Conservation (phyloP, 257 asterid species). For the Solanum chmielewskii region DNA sequence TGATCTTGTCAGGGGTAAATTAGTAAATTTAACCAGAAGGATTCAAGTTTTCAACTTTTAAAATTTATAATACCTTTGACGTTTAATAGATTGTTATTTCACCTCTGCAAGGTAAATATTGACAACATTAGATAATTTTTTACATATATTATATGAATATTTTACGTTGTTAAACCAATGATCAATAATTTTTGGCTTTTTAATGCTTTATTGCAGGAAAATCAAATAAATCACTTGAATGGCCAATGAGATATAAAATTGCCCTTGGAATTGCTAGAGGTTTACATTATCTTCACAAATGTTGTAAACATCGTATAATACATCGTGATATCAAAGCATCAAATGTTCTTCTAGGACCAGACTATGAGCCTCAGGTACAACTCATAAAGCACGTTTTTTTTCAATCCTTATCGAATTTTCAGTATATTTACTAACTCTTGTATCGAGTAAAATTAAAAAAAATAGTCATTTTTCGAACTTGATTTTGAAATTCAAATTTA, state of each 20-base stretch:
- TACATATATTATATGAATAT: neutral
- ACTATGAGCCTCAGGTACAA: slow-evolving; percentile 66
- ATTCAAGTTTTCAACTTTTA: neutral
- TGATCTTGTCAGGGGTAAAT: neutral
- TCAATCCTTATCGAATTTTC: neutral
- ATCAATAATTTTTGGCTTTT: neutral
- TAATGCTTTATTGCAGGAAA: slow-evolving; percentile 18
- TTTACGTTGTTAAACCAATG: neutral
- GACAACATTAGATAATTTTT: neutral
- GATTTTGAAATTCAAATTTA: neutral
- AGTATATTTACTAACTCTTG: neutral
- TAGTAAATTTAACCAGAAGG: neutral
- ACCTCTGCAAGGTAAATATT: neutral
- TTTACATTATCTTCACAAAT: slow-evolving; percentile 70
- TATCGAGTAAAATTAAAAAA: neutral
- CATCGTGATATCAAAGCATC: slow-evolving; percentile 93
- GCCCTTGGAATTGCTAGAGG: slow-evolving; percentile 68
- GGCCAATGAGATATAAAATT: slow-evolving; percentile 59
- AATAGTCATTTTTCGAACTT: neutral
- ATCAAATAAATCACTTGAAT: slow-evolving; percentile 28
- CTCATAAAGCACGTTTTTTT: neutral
- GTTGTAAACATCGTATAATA: slow-evolving; percentile 78
- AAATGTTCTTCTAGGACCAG: slow-evolving; percentile 67
- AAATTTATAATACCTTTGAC: neutral
- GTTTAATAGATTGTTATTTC: neutral